Evolutionary conservation across 2,329 filamentous ascomycete genomes (phyloP).

Genomic region (Aspergillus japonicus): DNA sequence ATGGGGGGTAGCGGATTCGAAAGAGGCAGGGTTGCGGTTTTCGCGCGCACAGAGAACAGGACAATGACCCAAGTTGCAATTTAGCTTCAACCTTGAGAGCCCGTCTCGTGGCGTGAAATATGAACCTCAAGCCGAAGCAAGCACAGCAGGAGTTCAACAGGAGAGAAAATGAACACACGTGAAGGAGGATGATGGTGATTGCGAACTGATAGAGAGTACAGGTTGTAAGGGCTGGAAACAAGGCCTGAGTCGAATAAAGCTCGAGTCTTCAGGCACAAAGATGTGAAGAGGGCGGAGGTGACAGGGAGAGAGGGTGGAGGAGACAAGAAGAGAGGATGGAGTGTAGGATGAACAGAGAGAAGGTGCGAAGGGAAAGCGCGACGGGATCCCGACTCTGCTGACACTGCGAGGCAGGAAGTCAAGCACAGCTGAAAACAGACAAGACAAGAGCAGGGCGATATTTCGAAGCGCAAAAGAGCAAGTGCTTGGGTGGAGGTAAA

Average conservation of each 20-base stretch:
- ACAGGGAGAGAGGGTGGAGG: background rate
- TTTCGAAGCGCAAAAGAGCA: background rate
- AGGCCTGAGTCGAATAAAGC: background rate
- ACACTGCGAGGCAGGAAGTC: background rate
- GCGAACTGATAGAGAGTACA: background rate
- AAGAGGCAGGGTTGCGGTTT: too few relatives aligned
- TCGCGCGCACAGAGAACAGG: too few relatives aligned
- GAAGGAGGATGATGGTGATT: too few relatives aligned
- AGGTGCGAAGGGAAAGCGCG: background rate
- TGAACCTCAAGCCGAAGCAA: too few relatives aligned
- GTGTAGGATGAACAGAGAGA: background rate
- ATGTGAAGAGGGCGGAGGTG: background rate
- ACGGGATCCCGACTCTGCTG: background rate
- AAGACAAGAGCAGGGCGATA: background rate
- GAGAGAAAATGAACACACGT: too few relatives aligned
- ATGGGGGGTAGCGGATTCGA: background rate
- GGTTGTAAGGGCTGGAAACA: background rate
- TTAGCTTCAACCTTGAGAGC: too few relatives aligned
- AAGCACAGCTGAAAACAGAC: background rate
- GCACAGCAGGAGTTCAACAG: too few relatives aligned
- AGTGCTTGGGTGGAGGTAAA: background rate
- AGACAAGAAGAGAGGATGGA: too few relatives aligned
- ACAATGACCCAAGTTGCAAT: too few relatives aligned
- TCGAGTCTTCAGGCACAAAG: too few relatives aligned
- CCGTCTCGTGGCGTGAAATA: too few relatives aligned